Conservation (phyloP, 495 filamentous ascomycete species). For the Penicillium steckii region DNA sequence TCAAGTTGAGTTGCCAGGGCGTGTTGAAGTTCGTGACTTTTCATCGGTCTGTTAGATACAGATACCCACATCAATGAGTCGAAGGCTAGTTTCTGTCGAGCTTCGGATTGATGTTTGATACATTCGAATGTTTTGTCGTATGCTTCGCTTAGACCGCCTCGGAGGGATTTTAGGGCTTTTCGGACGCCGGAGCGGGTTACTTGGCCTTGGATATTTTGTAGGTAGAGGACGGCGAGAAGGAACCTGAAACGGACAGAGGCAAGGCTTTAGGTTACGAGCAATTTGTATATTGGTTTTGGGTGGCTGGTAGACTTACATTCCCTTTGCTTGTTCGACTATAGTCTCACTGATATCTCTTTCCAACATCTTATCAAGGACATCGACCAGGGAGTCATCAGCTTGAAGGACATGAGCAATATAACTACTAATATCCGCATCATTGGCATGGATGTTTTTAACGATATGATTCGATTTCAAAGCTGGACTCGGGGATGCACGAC, state of each 20-base stretch:
- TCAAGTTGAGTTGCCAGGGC: background rate
- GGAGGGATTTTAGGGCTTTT: background rate
- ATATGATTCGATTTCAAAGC: background rate
- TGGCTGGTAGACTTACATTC: background rate
- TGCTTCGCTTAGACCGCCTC: background rate
- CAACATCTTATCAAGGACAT: background rate
- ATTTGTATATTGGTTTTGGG: no score
- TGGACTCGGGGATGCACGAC: background rate
- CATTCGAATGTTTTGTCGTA: background rate
- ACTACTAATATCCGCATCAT: background rate
- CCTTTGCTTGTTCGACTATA: background rate
- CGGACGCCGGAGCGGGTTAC: background rate
- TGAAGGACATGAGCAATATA: background rate
- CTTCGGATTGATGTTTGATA: background rate
- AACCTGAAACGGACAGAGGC: background rate
- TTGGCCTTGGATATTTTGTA: background rate
- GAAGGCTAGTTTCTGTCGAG: background rate
- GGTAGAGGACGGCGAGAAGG: background rate
- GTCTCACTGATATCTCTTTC: background rate
- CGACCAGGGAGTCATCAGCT: background rate
- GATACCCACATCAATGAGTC: background rate
- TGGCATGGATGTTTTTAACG: background rate
- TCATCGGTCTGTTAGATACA: background rate
- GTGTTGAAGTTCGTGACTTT: background rate
- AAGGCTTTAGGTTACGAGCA: no score